phyloP scores from a whole-genome alignment of 2,329 filamentous ascomycete genomes.

The Penicillium thymicola region DNA sequence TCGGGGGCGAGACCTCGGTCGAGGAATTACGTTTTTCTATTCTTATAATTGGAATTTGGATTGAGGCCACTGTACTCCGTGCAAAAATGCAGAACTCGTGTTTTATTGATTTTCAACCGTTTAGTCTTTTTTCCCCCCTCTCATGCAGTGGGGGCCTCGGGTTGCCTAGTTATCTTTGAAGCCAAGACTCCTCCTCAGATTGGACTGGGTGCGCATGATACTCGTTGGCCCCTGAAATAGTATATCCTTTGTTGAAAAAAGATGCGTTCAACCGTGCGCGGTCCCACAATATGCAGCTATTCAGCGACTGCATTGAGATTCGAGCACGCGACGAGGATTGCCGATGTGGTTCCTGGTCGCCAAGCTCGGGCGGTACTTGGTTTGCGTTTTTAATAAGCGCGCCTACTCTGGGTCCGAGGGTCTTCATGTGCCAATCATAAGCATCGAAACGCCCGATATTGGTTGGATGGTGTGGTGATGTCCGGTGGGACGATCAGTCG shows the following conservation, averaged over 20 bases:
- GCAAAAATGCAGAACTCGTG: not conserved
- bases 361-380: not conserved
- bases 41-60: not conserved
- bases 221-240: not conserved
- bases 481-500: slow-evolving; percentile 26
- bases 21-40: not conserved
- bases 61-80: not conserved
- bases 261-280: not conserved
- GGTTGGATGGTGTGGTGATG: not conserved
- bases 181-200: not conserved
- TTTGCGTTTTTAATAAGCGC: not conserved
- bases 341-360: not conserved
- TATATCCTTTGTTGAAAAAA: not conserved
- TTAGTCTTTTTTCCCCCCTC: not conserved
- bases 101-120: not conserved
- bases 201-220: not conserved
- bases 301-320: slow-evolving; percentile 2
- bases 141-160: not conserved
- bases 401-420: slow-evolving; percentile 5
- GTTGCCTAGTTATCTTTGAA: not conserved
- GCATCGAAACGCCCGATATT: slow-evolving; percentile 13
- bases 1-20: slow-evolving; percentile 11
- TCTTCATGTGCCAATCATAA: slow-evolving; percentile 29
- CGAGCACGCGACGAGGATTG: slow-evolving; percentile 9
- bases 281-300: slow-evolving; percentile 5